These are phyloP conservation scores for Tranzscheliella williamsii DNA, from an alignment of 1,284 basidiomycete species.

Conservation along the genomic window DNA sequence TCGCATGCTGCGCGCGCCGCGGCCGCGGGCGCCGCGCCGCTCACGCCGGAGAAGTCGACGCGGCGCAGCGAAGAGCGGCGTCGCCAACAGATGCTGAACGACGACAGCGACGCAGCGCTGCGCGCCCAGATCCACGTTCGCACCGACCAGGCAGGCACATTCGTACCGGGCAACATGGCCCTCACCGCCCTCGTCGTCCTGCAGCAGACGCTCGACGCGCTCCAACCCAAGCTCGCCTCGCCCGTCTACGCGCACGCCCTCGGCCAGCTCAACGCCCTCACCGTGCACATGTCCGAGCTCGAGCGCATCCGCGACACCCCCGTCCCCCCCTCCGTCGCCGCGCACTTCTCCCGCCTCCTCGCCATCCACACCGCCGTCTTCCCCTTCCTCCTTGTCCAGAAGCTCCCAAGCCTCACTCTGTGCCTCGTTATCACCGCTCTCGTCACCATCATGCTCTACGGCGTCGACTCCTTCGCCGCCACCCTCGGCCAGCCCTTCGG, in stretches of 20 bases:
- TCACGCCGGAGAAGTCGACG: too few species aligned
- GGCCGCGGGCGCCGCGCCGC: too few species aligned
- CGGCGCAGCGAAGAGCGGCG: too few species aligned
- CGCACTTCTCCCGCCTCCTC: slow-evolving; percentile 20
- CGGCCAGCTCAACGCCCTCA: slow-evolving; percentile 29
- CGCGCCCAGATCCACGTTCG: not conserved
- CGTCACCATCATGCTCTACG: slow-evolving; percentile 37
- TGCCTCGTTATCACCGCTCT: slow-evolving; percentile 3
- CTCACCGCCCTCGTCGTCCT: slow-evolving; percentile 13
- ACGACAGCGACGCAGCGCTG: slow-evolving; percentile 7
- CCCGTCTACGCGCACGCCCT: slow-evolving; percentile 36
- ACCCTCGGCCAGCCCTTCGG: slow-evolving; percentile 33
- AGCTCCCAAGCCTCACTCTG: slow-evolving; percentile 14
- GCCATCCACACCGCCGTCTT: slow-evolving; percentile 20
- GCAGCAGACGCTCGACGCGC: slow-evolving; percentile 12
- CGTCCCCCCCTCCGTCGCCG: slow-evolving; percentile 26
- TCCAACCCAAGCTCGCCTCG: slow-evolving; percentile 11
- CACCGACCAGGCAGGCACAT: not conserved
- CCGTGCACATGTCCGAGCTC: slow-evolving; percentile 29
- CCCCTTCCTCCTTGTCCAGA: slow-evolving; percentile 25
- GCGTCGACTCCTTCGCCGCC: slow-evolving; percentile 31
- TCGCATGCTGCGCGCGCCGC: too few species aligned
- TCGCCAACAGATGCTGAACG: slow-evolving; percentile 22
- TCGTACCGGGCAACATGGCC: slow-evolving; percentile 11
- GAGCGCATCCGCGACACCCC: slow-evolving; percentile 38